phyloP scores from a whole-genome alignment of 148 eudicot species.

The Cornus controversa region DNA sequence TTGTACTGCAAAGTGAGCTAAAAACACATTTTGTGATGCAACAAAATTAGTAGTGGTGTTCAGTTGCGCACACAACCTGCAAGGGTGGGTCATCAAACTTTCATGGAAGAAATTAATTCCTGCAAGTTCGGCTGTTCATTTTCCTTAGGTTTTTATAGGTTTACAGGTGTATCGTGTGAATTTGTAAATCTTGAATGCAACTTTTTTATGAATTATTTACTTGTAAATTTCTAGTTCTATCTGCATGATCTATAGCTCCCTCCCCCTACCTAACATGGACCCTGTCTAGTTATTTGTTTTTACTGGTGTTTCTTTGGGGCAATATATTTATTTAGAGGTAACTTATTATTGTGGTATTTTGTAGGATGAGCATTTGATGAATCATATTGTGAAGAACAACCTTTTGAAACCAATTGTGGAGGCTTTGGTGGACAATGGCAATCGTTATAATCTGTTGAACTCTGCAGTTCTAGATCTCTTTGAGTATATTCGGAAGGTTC shows the following conservation, averaged over 20 bases:
- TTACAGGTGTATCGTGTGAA: not conserved
- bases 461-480: conserved; percentile 91
- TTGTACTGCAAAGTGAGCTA: no score
- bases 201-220: no score
- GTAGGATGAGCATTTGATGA: conserved; percentile 91
- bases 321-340: conserved; percentile 5
- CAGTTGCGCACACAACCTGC: no score
- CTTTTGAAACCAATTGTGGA: conserved; percentile 85
- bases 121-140: not conserved
- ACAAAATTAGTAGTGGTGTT: no score
- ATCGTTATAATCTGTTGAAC: conserved; percentile 82
- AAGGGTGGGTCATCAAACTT: no score
- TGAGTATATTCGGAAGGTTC: conserved; percentile 80
- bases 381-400: conserved; percentile 75
- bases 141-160: not conserved
- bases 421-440: conserved; percentile 80
- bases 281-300: not conserved
- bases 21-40: no score
- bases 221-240: no score
- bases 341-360: conserved; percentile 10
- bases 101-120: no score
- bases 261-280: no score
- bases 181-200: no score
- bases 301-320: not conserved
- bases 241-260: no score